Evolutionary conservation across 441 rosid genomes (phyloP), one percentile per base, ranked within the genome.

Genomic region (Populus hybrid): DNA sequence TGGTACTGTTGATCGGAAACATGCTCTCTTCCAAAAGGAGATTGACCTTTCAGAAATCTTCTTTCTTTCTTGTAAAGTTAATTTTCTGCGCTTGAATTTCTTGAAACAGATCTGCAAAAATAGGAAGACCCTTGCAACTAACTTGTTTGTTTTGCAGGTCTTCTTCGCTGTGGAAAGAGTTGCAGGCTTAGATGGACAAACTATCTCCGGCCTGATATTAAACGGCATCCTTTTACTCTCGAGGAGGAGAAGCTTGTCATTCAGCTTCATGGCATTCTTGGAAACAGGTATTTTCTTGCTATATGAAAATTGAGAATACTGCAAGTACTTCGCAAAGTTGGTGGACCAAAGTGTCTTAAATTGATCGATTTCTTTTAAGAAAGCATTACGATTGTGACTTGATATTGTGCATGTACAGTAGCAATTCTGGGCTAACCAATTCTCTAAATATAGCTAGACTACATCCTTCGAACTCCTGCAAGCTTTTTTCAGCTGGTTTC

Each of bases 131-230:
- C 66, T 10, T 10, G 66, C 5, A 63, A 4, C 66, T 63, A 10
- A 40, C 3, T 3, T 70, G 14, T 40, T 26, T 16, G 11, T 69
- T 72, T 28, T 7, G 35, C 79, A 92, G 89, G 91, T 23, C 77
- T 90, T 18, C 83, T 73, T 50, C 84, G 93, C 11, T 87, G 91
- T 72, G 91, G 93, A 20, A 90, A 88, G 81, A 90, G 93, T 50
- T 87, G 91, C 78, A 50, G 93, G 77, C 91, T 89, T 10, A 79
- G 91, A 66, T 88, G 91, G 93, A 84, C 80, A 5, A 89, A 89
- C 79, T 89, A 89, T 75, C 91, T 89, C 9, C 80, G 90, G 14
- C 91, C 91, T 59, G 85, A 83, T 59, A 87, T 89, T 24, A 87
- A 85, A 59, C 82, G 90, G 0, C 91, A 90, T 26, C 88, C 86